Evolutionary conservation across 257 asterid species (phyloP).

Genomic region (Solanum lycopersicoides): DNA sequence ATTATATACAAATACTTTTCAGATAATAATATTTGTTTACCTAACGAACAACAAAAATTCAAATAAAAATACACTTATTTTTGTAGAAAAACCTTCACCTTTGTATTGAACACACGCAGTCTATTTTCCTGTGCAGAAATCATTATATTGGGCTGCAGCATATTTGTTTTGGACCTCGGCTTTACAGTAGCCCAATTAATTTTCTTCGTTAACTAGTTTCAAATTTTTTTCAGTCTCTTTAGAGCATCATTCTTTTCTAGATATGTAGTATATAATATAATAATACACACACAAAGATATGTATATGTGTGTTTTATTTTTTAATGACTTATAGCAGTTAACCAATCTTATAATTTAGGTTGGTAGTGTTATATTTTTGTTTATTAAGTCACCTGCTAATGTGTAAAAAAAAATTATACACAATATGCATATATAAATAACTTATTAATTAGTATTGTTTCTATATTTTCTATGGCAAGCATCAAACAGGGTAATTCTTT

Average conservation of each 20-base stretch:
- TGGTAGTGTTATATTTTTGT: not conserved
- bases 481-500: not conserved
- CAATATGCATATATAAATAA: too few relatives aligned
- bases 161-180: not conserved
- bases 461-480: not conserved
- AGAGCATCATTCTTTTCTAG: not conserved
- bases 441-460: not conserved
- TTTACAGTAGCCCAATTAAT: not conserved
- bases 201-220: not conserved
- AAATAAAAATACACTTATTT: too few relatives aligned
- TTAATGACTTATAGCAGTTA: not conserved
- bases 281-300: too few relatives aligned
- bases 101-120: too few relatives aligned
- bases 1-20: too few relatives aligned
- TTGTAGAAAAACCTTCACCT: too few relatives aligned
- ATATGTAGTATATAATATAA: too few relatives aligned
- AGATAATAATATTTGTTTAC: too few relatives aligned
- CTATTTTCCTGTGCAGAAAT: not conserved
- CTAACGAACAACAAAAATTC: too few relatives aligned
- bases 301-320: too few relatives aligned
- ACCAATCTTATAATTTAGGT: not conserved
- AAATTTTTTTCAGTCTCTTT: not conserved
- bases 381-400: not conserved
- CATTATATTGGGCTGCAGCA: not conserved
- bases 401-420: too few relatives aligned